Base-by-base conservation (phyloP, 208 protist species). In the Polymyxa betae region DNA sequence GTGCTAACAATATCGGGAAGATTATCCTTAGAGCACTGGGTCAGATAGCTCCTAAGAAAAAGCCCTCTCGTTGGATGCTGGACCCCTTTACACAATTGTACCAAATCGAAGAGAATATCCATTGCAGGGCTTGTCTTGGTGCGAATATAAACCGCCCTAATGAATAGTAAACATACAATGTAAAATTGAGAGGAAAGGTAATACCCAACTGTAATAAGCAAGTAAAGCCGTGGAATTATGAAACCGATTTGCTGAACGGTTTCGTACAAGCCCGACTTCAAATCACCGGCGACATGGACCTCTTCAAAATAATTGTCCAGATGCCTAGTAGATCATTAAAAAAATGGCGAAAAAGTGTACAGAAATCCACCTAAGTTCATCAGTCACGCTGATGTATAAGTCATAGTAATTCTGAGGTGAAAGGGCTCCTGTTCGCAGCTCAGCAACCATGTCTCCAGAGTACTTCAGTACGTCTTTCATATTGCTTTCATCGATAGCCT, bases 51-150 rank as follows among this genome's bases (percentile, higher is more conserved):
- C 38, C 98, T 95, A 0, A 99, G 94, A 92, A 99, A 99, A 0
- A 99, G 93, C 20, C 98, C 98, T 32, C 98, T 95, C 20, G 97
- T 98, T 41, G 98, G 98, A 95, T 99, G 98, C 95, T 99, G 98
- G 60, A 99, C 98, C 35, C 98, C 98, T 89, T 98, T 97, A 93
- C 98, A 99, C 98, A 99, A 99, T 92, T 99, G 98, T 68, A 99
- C 96, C 38, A 99, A 92, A 93, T 99, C 98, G 20, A 95, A 95
- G 40, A 99, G 92, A 38, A 99, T 96, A 90, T 98, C 97, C 89
- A 64, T 88, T 96, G 97, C 82, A 96, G 95, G 88, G 35, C 49
- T 52, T 24, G 41, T 43, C 78, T 91, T 5, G 12, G 44, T 54
- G 12, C 46, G 44, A n/a, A 89, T 89, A 68, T 54, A 54, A n/a